Evolutionary conservation across 495 filamentous ascomycete genomes (phyloP).

Genomic region (Extremus antarcticus): DNA sequence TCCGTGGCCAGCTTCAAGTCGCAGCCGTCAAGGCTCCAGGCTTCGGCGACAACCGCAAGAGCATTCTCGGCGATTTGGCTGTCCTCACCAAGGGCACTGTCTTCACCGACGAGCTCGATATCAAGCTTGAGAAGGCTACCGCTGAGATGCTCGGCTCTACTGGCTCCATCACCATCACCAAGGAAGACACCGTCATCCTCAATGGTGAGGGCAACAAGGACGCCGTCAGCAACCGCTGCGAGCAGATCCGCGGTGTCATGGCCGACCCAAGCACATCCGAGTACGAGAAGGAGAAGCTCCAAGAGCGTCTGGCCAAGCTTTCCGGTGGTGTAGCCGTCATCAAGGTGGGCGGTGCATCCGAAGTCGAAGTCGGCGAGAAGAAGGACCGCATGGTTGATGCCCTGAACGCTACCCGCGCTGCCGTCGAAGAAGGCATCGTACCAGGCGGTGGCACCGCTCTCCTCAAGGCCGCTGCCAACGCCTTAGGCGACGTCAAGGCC

Average conservation of each 20-base stretch:
- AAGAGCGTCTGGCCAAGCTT: slow-evolving; percentile 98
- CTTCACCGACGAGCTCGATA: slow-evolving; percentile 94
- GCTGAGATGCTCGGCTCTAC: slow-evolving; percentile 92
- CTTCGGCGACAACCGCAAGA: slow-evolving; percentile 99
- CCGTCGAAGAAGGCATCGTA: slow-evolving; percentile 96
- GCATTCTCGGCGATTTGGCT: slow-evolving; percentile 90
- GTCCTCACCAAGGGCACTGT: slow-evolving; percentile 94
- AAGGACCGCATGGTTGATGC: slow-evolving; percentile 99
- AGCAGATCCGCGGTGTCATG: slow-evolving; percentile 98
- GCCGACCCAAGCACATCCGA: slow-evolving; percentile 84
- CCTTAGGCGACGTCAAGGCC: slow-evolving; percentile 67
- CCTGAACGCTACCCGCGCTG: slow-evolving; percentile 93
- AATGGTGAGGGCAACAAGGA: slow-evolving; percentile 98
- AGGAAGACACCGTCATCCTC: slow-evolving; percentile 98
- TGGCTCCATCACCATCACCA: slow-evolving; percentile 97
- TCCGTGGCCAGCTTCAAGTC: slow-evolving; percentile 97
- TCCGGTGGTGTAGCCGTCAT: slow-evolving; percentile 98
- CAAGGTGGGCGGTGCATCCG: slow-evolving; percentile 93
- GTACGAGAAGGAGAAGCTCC: slow-evolving; percentile 99
- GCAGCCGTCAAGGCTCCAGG: slow-evolving; percentile 97
- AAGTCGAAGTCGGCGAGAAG: slow-evolving; percentile 99
- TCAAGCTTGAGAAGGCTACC: slow-evolving; percentile 97
- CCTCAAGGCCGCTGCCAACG: slow-evolving; percentile 90
- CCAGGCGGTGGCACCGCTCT: slow-evolving; percentile 97
- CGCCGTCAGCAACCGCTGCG: slow-evolving; percentile 83